Percentiles rank a stretch among this genome's conserved stretches.
Conservation (phyloP, 2,329 filamentous ascomycete genomes). For the Cercospora janseana region DNA sequence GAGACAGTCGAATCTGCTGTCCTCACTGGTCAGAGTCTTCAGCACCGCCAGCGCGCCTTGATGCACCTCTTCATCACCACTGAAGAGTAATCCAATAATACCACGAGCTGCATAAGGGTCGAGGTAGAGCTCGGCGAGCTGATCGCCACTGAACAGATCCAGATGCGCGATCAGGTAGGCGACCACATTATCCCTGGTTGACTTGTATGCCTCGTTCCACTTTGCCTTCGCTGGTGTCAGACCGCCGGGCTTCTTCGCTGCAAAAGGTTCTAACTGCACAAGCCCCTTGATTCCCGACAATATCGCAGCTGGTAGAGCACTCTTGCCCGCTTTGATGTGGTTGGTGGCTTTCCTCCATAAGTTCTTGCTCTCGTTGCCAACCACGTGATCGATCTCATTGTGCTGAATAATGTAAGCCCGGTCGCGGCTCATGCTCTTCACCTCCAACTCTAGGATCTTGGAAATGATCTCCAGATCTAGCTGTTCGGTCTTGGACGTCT, state of each 20-base stretch:
- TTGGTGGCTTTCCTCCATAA: constrained; percentile 77
- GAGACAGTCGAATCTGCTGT: constrained; percentile 59
- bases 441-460: constrained; percentile 67
- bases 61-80: constrained; percentile 74
- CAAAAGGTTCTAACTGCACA: constrained; percentile 72
- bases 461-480: constrained; percentile 64
- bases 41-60: constrained; percentile 78
- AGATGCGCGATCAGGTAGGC: constrained; percentile 74
- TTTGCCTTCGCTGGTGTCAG: constrained; percentile 59
- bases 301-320: constrained; percentile 72
- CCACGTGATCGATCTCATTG: constrained; percentile 62
- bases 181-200: constrained; percentile 63
- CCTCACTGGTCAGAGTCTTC: constrained; percentile 74
- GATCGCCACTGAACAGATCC: constrained; percentile 68
- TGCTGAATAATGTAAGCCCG: constrained; percentile 63
- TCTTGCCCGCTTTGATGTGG: constrained; percentile 63
- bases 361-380: constrained; percentile 67
- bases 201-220: constrained; percentile 73
- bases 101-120: constrained; percentile 68
- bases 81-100: constrained; percentile 76
- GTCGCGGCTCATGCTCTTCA: constrained; percentile 67
- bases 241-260: constrained; percentile 38
- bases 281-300: constrained; percentile 68
- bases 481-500: constrained; percentile 39
- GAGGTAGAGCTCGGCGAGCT: constrained; percentile 68